phyloP scores from a whole-genome alignment of 2,329 filamentous ascomycete genomes.

The Exophiala alcalophila region DNA sequence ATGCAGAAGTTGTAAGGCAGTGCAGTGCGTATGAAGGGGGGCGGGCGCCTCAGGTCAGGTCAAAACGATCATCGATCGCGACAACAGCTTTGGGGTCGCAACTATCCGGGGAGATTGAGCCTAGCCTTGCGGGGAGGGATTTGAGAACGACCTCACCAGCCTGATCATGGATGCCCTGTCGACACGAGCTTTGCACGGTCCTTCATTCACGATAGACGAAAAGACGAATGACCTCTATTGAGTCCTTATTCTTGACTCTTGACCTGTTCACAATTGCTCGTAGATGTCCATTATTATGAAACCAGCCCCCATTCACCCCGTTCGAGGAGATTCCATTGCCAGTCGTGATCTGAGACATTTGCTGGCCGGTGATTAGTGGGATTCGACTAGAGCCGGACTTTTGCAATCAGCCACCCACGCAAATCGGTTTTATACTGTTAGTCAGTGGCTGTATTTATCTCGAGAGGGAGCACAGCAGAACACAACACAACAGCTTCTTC shows the following conservation, averaged over 20 bases:
- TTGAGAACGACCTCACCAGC: too few species aligned
- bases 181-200: conserved; percentile 3
- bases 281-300: too few species aligned
- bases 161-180: not conserved
- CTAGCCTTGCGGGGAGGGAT: conserved; percentile 7
- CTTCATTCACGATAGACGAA: conserved; percentile 17
- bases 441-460: too few species aligned
- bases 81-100: too few species aligned
- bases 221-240: conserved; percentile 22
- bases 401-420: conserved; percentile 10
- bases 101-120: conserved; percentile 2
- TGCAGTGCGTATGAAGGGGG: not conserved
- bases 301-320: too few species aligned
- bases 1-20: conserved; percentile 57
- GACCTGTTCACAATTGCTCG: too few species aligned
- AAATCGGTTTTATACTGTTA: too few species aligned
- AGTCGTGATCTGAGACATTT: conserved; percentile 22
- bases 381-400: conserved; percentile 21
- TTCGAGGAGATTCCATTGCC: too few species aligned
- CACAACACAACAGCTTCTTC: too few species aligned
- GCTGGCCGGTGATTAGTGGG: conserved; percentile 18
- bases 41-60: conserved; percentile 1
- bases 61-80: too few species aligned
- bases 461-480: too few species aligned
- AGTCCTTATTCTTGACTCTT: too few species aligned